Evolutionary conservation across 208 protist species (phyloP).

Genomic region (Leishmania major): DNA sequence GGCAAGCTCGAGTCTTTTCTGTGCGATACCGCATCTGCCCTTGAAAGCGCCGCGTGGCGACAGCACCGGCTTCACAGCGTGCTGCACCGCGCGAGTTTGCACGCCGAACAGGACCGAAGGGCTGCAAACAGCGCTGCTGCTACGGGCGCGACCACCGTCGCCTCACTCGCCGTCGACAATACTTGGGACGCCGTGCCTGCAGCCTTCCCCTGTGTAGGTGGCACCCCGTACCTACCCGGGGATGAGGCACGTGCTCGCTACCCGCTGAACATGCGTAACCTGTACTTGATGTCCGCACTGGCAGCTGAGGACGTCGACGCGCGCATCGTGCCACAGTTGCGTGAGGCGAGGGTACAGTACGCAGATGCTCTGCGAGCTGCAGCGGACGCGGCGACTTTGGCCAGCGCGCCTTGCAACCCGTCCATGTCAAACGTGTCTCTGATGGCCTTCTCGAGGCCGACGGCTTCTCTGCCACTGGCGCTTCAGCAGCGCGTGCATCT

Average conservation of each 20-base stretch:
- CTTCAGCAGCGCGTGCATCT: constrained; percentile 29
- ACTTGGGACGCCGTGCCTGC: not conserved
- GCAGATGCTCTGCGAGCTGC: constrained; percentile 22
- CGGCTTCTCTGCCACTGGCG: constrained; percentile 11
- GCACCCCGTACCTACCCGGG: constrained; percentile 33
- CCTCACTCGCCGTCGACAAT: not conserved
- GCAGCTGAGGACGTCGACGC: constrained; percentile 58
- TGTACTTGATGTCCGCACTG: constrained; percentile 65
- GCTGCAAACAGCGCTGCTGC: not conserved
- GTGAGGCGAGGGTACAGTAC: constrained; percentile 35
- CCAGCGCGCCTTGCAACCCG: not conserved
- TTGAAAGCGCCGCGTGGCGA: constrained; percentile 16
- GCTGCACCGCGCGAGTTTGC: constrained; percentile 6
- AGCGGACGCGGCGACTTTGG: not conserved
- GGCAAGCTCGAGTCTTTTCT: constrained; percentile 8
- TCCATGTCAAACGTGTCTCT: not conserved
- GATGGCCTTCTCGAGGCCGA: not conserved
- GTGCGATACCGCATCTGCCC: constrained; percentile 3
- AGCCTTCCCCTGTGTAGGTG: constrained; percentile 24
- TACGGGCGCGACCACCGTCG: not conserved
- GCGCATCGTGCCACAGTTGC: constrained; percentile 38
- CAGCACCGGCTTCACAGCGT: constrained; percentile 14
- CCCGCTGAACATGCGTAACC: constrained; percentile 65
- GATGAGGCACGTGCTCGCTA: constrained; percentile 37
- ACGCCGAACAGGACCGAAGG: not conserved